phyloP scores from a whole-genome alignment of 2,329 filamentous ascomycete genomes.

The Escovopsis sp. region DNA sequence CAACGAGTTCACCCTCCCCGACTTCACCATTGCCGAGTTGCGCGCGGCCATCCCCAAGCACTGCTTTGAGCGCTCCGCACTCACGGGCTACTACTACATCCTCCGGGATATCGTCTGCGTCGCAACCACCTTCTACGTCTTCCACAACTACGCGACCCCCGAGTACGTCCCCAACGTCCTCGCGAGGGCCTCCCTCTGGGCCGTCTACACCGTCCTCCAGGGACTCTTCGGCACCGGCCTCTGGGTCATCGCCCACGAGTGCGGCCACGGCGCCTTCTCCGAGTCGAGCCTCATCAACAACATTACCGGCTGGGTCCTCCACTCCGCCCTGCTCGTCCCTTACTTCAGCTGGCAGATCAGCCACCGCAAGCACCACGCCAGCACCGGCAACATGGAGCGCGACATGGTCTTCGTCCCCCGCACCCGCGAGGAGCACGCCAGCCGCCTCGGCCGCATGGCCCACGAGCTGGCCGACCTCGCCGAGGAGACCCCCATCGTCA shows the following conservation, averaged over 20 bases:
- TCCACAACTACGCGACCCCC: slow-evolving; percentile 79
- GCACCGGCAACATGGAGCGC: slow-evolving; percentile 88
- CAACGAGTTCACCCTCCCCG: slow-evolving; percentile 83
- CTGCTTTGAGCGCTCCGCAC: slow-evolving; percentile 80
- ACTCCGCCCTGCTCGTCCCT: slow-evolving; percentile 78
- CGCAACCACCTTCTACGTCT: slow-evolving; percentile 67
- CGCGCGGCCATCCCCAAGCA: slow-evolving; percentile 94
- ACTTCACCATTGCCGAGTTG: slow-evolving; percentile 97
- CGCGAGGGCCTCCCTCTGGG: slow-evolving; percentile 50
- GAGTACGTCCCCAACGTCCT: slow-evolving; percentile 61
- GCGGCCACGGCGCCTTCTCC: slow-evolving; percentile 93
- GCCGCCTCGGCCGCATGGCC: slow-evolving; percentile 54
- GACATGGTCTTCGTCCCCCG: slow-evolving; percentile 99
- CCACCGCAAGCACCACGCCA: slow-evolving; percentile 99
- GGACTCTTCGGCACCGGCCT: slow-evolving; percentile 86
- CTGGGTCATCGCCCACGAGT: slow-evolving; percentile 97
- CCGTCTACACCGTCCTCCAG: slow-evolving; percentile 62
- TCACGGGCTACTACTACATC: slow-evolving; percentile 67
- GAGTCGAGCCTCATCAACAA: slow-evolving; percentile 85
- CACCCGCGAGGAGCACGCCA: slow-evolving; percentile 69
- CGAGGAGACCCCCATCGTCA: slow-evolving; percentile 87
- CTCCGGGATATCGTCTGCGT: slow-evolving; percentile 63
- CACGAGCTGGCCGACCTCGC: slow-evolving; percentile 81
- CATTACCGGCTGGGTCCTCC: slow-evolving; percentile 78
- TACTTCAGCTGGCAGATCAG: slow-evolving; percentile 99